Conservation (phyloP, 148 eudicot genomes). For the Diospyros kaki region DNA sequence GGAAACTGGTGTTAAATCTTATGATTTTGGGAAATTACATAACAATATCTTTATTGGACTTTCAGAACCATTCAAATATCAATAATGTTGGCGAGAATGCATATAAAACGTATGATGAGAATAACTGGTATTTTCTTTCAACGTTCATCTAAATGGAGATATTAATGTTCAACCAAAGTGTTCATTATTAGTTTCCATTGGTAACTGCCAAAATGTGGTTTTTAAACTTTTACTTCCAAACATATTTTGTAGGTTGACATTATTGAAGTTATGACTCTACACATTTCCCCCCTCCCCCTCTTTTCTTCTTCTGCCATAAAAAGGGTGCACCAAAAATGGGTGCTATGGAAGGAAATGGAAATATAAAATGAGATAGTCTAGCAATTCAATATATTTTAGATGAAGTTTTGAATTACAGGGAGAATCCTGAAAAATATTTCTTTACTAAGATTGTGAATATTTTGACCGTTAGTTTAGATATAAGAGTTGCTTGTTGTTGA, state of each 20-base stretch:
- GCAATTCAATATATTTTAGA: neutral
- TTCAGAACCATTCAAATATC: no score
- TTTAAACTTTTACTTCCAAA: neutral
- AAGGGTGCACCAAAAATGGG: no score
- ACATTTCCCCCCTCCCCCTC: no score
- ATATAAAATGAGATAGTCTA: no score
- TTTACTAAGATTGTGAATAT: neutral
- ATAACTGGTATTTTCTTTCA: neutral
- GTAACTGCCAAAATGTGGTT: neutral
- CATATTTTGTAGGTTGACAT: neutral
- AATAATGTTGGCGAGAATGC: neutral
- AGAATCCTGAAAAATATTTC: neutral
- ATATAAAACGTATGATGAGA: neutral
- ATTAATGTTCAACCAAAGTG: neutral
- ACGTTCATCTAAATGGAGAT: neutral
- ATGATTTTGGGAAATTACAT: no score
- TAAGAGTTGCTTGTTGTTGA: neutral
- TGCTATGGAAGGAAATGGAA: no score
- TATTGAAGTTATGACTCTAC: no score
- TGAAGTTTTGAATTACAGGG: neutral
- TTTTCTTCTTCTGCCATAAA: no score
- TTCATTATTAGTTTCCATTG: neutral
- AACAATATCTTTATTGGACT: no score
- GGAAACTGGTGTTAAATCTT: no score
- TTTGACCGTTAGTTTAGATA: neutral